phyloP scores from a whole-genome alignment of 2,329 filamentous ascomycete genomes.

The Xylaria sp. region DNA sequence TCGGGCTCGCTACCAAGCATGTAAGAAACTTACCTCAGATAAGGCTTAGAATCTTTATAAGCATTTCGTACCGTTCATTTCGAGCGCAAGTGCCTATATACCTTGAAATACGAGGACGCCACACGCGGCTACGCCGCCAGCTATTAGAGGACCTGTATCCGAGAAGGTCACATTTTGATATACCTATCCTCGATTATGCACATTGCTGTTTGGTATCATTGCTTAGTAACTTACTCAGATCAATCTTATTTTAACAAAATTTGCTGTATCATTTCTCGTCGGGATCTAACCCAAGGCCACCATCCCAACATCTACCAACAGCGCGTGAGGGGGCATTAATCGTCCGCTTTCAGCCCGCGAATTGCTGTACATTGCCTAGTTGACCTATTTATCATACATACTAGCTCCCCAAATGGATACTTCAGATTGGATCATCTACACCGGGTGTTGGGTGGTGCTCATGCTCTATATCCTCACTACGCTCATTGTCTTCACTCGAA shows the following conservation, averaged over 20 bases:
- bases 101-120: neutral
- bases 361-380: neutral
- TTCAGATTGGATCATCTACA: constrained; percentile 39
- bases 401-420: constrained; percentile 29
- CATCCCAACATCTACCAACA: neutral
- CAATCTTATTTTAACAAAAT: neutral
- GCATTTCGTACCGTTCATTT: neutral
- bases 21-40: neutral
- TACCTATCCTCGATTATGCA: neutral
- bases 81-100: neutral
- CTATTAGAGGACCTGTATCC: neutral
- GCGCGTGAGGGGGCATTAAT: neutral
- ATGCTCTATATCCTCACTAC: constrained; percentile 38
- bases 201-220: neutral
- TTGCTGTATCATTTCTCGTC: neutral
- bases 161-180: neutral
- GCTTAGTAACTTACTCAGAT: neutral
- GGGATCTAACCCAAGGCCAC: neutral
- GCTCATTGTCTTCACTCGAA: constrained; percentile 33
- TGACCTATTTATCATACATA: too few relatives aligned
- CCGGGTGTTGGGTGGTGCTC: constrained; percentile 38
- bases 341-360: neutral
- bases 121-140: neutral
- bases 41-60: neutral
- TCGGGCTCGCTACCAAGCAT: neutral